These are phyloP conservation scores for Calonectria hawksworthii DNA, from an alignment of 2,329 filamentous ascomycete genomes.

Conservation along the genomic window DNA sequence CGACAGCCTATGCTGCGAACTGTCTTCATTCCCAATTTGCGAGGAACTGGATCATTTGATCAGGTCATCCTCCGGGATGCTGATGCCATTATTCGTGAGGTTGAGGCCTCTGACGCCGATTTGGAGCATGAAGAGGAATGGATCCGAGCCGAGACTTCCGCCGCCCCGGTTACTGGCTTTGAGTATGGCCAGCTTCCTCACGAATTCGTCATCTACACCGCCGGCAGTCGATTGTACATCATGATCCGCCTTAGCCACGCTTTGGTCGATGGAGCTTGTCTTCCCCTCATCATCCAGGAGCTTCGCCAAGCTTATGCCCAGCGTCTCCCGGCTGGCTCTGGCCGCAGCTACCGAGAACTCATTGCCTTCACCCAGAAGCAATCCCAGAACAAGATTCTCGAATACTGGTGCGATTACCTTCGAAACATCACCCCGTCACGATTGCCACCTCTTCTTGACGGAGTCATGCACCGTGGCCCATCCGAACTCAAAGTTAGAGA, in stretches of 20 bases:
- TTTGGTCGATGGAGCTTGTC: not conserved
- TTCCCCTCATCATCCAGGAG: not conserved
- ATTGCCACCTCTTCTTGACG: not conserved
- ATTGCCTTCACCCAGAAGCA: slow-evolving; percentile 2
- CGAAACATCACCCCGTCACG: not conserved
- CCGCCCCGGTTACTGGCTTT: not conserved
- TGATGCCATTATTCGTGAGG: not conserved
- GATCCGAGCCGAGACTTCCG: not conserved
- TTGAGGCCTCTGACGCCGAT: not conserved
- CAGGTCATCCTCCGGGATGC: not conserved
- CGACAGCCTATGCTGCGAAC: not conserved
- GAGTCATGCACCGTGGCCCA: not conserved
- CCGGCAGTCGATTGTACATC: not conserved
- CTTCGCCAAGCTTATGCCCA: not conserved
- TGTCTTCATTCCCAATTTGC: not conserved
- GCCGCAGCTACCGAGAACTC: slow-evolving; percentile 1
- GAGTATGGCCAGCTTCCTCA: not conserved
- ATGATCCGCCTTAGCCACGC: slow-evolving; percentile 3
- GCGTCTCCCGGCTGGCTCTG: not conserved
- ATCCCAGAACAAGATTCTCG: slow-evolving; percentile 3
- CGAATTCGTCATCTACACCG: not conserved
- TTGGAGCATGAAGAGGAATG: not conserved
- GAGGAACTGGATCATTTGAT: not conserved
- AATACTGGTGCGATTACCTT: slow-evolving; percentile 9
- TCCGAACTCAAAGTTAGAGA: not conserved